A percentile compares a stretch with the other conserved stretches of the same genome.
Evolutionary conservation across 1,284 basidiomycete species (phyloP).

Genomic region (Ceratobasidium sp.): DNA sequence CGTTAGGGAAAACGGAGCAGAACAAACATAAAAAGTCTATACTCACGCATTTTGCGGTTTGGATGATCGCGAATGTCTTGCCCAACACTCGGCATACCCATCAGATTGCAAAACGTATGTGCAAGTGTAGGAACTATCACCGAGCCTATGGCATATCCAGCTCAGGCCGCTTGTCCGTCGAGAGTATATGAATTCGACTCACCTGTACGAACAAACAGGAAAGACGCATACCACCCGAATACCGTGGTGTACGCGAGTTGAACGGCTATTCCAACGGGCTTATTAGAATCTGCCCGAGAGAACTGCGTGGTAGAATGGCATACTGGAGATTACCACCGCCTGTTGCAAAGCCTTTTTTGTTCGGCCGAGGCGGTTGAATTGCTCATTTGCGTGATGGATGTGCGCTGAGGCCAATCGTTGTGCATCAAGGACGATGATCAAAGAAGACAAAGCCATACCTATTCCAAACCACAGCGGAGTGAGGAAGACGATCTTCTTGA

Average conservation of each 20-base stretch:
- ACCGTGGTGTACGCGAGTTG: slow-evolving; percentile 89
- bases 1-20: slow-evolving; percentile 42
- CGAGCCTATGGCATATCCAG: slow-evolving; percentile 45
- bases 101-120: slow-evolving; percentile 92
- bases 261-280: slow-evolving; percentile 66
- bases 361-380: slow-evolving; percentile 73
- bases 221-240: slow-evolving; percentile 90
- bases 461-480: slow-evolving; percentile 89
- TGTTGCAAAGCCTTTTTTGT: slow-evolving; percentile 65
- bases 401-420: slow-evolving; percentile 67
- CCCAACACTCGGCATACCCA: slow-evolving; percentile 78
- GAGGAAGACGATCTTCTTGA: slow-evolving; percentile 71
- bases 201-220: slow-evolving; percentile 83
- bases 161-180: neutral
- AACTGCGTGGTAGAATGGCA: slow-evolving; percentile 47
- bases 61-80: slow-evolving; percentile 53
- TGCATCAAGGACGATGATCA: neutral
- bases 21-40: neutral
- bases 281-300: neutral
- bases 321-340: slow-evolving; percentile 68
- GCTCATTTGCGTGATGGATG: slow-evolving; percentile 89
- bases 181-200: slow-evolving; percentile 51
- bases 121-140: slow-evolving; percentile 65
- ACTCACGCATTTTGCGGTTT: slow-evolving; percentile 53
- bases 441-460: too few species aligned